Percentiles rank a stretch among this genome's conserved stretches.
phyloP scores from a whole-genome alignment of 2,329 filamentous ascomycete genomes.

The Botrytis medusae region DNA sequence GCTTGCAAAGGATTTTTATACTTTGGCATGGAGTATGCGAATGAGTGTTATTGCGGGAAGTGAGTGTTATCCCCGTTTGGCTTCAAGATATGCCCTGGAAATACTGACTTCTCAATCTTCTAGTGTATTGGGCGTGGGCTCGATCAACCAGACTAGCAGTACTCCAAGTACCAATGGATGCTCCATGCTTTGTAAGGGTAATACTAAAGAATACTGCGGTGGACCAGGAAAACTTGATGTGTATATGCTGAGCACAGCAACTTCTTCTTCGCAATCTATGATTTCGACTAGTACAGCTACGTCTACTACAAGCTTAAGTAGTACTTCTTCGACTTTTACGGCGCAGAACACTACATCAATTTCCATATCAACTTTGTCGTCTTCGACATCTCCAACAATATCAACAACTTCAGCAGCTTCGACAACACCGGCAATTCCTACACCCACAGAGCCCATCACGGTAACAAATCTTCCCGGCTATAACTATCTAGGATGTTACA shows the following conservation, averaged over 20 bases:
- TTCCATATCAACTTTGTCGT: not conserved
- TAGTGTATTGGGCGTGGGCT: slow-evolving; percentile 23
- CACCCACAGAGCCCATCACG: slow-evolving; percentile 45
- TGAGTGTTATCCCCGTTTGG: not conserved
- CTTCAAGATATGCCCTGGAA: not conserved
- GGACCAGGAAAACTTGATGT: slow-evolving; percentile 32
- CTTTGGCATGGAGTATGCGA: slow-evolving; percentile 39
- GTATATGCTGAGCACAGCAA: slow-evolving; percentile 25
- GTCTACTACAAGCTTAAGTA: not conserved
- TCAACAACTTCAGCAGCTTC: not conserved
- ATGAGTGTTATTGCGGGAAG: slow-evolving; percentile 40
- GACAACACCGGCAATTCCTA: not conserved
- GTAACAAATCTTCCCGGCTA: slow-evolving; percentile 47
- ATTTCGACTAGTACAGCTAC: slow-evolving; percentile 5
- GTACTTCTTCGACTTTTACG: not conserved
- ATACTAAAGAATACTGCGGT: slow-evolving; percentile 39
- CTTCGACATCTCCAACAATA: too few species aligned
- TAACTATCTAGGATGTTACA: slow-evolving; percentile 48
- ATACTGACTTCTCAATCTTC: not conserved
- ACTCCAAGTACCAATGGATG: slow-evolving; percentile 27
- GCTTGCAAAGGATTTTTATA: slow-evolving; percentile 30
- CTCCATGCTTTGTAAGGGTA: slow-evolving; percentile 24
- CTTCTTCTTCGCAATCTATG: not conserved
- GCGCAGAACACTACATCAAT: not conserved
- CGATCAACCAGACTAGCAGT: slow-evolving; percentile 11